Percentiles rank a stretch among this genome's conserved stretches.
Conservation (phyloP, 202 grass and related monocot genomes). For the Zoysia matrella region DNA sequence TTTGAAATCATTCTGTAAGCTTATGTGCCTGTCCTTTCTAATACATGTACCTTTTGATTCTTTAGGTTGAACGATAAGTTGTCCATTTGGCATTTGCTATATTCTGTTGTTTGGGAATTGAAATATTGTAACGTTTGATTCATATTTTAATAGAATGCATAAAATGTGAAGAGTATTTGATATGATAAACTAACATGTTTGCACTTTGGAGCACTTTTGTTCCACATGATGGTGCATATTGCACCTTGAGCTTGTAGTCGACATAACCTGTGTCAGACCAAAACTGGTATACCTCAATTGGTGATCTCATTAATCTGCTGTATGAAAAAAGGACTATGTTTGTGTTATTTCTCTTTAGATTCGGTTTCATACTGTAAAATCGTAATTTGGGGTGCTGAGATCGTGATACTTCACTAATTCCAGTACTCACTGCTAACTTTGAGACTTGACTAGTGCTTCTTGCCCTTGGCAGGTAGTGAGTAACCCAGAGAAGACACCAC, state of each 20-base stretch:
- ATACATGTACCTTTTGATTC: background rate
- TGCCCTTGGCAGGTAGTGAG: conserved; percentile 79
- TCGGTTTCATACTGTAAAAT: conserved; percentile 6
- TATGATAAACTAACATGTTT: conserved; percentile 11
- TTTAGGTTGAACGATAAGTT: background rate
- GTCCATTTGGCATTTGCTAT: background rate
- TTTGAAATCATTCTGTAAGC: conserved; percentile 14
- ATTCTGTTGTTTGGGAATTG: conserved; percentile 17
- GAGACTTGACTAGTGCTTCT: conserved; percentile 21
- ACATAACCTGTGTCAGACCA: background rate
- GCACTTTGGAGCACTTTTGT: background rate
- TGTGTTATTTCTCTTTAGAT: conserved; percentile 5
- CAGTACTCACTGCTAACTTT: conserved; percentile 5
- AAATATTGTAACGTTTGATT: background rate
- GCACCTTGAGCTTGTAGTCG: conserved; percentile 3
- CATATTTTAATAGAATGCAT: background rate
- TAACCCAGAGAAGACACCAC: conserved; percentile 96
- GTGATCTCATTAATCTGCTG: background rate
- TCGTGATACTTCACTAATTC: background rate
- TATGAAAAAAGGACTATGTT: background rate
- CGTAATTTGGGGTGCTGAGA: background rate
- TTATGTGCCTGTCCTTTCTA: conserved; percentile 26
- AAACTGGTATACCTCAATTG: background rate
- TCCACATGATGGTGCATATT: conserved; percentile 11
- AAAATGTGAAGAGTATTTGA: background rate